phyloP scores from a whole-genome alignment of 1,139 yeast species.

The Diutina pseudorugosa region DNA sequence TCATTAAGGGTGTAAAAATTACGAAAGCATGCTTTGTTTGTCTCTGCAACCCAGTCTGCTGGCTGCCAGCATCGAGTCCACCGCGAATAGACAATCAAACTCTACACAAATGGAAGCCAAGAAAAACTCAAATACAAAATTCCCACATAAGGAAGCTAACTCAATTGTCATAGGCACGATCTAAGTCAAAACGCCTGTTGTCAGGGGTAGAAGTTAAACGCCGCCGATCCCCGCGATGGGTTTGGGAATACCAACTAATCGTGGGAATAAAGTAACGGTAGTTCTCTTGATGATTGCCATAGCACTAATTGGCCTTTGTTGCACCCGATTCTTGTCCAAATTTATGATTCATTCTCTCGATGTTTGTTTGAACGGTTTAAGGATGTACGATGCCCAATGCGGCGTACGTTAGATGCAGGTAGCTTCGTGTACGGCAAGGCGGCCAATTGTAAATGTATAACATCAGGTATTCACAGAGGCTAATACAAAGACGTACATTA shows the following conservation, averaged over 20 bases:
- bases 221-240: neutral
- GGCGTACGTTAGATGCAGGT: neutral
- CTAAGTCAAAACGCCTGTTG: neutral
- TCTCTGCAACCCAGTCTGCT: neutral
- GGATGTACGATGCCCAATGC: neutral
- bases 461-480: too few species aligned
- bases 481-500: too few species aligned
- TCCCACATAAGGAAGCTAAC: neutral
- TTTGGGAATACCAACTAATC: too few species aligned
- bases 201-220: neutral
- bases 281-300: too few species aligned
- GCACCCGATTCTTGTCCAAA: too few species aligned
- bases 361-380: neutral
- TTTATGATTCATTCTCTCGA: neutral
- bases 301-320: too few species aligned
- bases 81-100: neutral
- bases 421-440: neutral
- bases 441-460: neutral
- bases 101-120: neutral
- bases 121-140: neutral
- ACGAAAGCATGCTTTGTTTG: neutral
- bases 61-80: neutral
- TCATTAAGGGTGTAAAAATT: neutral
- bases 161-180: neutral
- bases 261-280: neutral